Evolutionary conservation across 1,284 basidiomycete species (phyloP), one percentile per base, ranked within the genome.

Genomic region (Ganoderma leucocontextum): DNA sequence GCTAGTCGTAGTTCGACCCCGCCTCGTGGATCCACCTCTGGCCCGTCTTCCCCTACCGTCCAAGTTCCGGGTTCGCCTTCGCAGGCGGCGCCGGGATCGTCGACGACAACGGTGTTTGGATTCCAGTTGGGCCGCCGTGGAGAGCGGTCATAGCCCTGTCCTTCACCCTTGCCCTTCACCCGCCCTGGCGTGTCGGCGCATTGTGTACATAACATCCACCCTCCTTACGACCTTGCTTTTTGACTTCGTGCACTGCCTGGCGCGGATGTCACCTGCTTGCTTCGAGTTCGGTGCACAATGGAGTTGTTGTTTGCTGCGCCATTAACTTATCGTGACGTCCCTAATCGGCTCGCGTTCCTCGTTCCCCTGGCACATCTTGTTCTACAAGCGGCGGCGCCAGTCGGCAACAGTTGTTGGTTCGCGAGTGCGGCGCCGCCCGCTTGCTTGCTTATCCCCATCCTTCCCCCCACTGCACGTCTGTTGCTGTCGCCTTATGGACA

Each of bases 271-370:
- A 35, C 49, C 29, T 47, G 25, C 35, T 49, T 64, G 63, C 39
- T 63, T 67, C 62, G 59, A 36, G 62, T 67, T 65, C 71, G 49
- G 60, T 73, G 70, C 72, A 71, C 60, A 73, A 68, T 69, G 67
- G 58, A 63, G 41, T 42, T 42, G 49, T 65, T 62, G 44, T 53
- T 69, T 66, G 65, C 66, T 67, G 57, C 68, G 53, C 69, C 60
- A 25, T 52, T 73, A 73, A 73, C 65, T 73, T 73, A 73, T 73
- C 70, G 72, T 69, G 70, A 69, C 68, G 72, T 69, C 70, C 62
- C 57, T 69, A 69, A 69, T 69, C 57, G 72, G 68, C 69, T 68
- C 70, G 68, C 68, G 68, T 71, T 73, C 59, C 60, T 49, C 67
- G n/a, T 62, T 67, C 65, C 67, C 52, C 66, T 29, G 17, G 41